Conservation (phyloP, 257 asterid species). For the Gardenia jasminoides region DNA sequence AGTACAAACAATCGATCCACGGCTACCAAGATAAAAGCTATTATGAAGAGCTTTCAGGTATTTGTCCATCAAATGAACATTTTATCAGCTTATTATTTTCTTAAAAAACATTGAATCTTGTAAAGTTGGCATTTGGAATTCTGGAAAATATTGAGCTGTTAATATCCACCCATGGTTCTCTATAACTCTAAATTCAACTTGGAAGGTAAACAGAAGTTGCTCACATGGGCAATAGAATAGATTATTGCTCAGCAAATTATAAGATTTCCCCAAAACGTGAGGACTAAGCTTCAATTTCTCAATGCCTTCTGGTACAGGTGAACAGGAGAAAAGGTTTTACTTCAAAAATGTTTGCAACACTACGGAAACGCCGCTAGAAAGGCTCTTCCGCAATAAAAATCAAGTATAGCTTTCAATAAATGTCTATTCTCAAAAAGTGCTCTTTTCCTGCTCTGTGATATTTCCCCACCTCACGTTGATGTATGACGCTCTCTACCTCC, state of each 20-base stretch:
- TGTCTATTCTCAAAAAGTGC: neutral
- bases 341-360: conserved; percentile 18
- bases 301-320: neutral
- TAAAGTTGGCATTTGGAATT: neutral
- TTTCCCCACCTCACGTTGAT: neutral
- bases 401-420: neutral
- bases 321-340: conserved; percentile 11
- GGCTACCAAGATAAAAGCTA: conserved; percentile 9
- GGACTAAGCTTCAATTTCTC: conserved; percentile 14
- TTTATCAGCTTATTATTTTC: neutral
- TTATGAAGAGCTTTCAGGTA: conserved; percentile 17
- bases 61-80: neutral
- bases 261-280: conserved; percentile 14
- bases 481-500: neutral
- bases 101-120: neutral
- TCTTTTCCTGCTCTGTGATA: neutral
- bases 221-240: neutral
- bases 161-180: neutral
- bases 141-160: neutral
- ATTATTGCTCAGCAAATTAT: conserved; percentile 5
- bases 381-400: neutral
- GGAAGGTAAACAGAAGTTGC: neutral
- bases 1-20: neutral
- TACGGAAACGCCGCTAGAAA: conserved; percentile 2
- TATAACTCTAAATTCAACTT: neutral